Conservation (phyloP, 1,284 basidiomycete species). For the Leccinum pachyderme region DNA sequence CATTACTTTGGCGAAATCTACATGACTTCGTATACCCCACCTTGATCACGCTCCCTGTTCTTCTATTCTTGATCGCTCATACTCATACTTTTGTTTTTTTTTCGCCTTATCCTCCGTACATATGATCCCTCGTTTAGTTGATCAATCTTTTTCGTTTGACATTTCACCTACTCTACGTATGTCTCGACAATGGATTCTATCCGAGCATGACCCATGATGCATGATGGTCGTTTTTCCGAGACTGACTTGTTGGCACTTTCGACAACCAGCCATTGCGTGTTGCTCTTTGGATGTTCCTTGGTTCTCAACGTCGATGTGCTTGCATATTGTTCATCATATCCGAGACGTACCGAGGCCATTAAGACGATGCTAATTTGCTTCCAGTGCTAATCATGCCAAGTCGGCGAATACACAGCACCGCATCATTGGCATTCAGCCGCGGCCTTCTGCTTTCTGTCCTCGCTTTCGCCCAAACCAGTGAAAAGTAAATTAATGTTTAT, state of each 20-base stretch:
- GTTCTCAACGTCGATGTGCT: not conserved
- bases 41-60: conserved; percentile 14
- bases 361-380: not conserved
- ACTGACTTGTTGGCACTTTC: not conserved
- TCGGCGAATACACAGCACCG: no score
- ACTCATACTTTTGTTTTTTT: conserved; percentile 1
- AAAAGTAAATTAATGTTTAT: no score
- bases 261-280: not conserved
- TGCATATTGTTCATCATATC: not conserved
- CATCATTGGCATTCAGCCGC: no score
- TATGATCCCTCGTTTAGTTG: conserved; percentile 28
- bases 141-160: conserved; percentile 8
- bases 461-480: not conserved
- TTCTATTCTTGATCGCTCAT: conserved; percentile 6
- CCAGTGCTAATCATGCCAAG: not conserved
- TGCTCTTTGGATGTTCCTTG: not conserved
- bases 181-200: conserved; percentile 13
- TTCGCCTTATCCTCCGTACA: not conserved
- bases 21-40: conserved; percentile 27
- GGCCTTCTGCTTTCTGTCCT: not conserved
- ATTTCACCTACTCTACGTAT: conserved; percentile 11
- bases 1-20: conserved; percentile 6
- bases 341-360: no score
- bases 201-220: not conserved
- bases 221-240: not conserved